These are phyloP conservation scores for Acer campestre DNA, from an alignment of 345 rosid species.

Conservation along the genomic window DNA sequence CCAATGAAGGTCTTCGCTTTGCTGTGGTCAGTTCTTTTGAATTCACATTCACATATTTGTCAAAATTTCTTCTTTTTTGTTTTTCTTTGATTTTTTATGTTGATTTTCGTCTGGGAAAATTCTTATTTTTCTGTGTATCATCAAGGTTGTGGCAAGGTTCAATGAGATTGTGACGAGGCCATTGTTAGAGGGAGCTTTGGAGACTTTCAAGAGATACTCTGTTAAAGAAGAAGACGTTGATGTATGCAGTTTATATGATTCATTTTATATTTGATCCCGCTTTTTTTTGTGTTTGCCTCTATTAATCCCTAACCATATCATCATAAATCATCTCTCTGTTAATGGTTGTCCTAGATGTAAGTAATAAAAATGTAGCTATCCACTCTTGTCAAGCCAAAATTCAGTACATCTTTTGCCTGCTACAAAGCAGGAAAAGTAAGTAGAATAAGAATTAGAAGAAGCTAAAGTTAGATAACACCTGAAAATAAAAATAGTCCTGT, in stretches of 20 bases:
- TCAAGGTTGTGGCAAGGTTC: slow-evolving; percentile 92
- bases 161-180: slow-evolving; percentile 86
- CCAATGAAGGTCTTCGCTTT: slow-evolving; percentile 76
- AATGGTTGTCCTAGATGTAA: not conserved
- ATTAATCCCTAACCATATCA: not conserved
- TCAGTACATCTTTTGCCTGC: no score
- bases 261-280: not conserved
- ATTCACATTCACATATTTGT: not conserved
- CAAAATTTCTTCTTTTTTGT: not conserved
- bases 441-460: no score
- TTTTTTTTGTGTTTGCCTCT: not conserved
- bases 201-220: slow-evolving; percentile 77
- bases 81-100: not conserved
- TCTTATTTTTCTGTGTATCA: not conserved
- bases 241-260: slow-evolving; percentile 18
- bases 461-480: no score
- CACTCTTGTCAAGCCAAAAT: no score
- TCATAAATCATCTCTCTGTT: not conserved
- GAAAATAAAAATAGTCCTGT: not conserved
- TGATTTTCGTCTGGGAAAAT: not conserved
- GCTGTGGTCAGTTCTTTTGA: slow-evolving; percentile 60
- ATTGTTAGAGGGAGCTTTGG: slow-evolving; percentile 87
- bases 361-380: not conserved
- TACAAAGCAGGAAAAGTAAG: no score
- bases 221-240: slow-evolving; percentile 83